Evolutionary conservation across 495 filamentous ascomycete species (phyloP), one percentile per base, ranked within the genome.

Genomic region (Hypoxylon lienhwacheense): DNA sequence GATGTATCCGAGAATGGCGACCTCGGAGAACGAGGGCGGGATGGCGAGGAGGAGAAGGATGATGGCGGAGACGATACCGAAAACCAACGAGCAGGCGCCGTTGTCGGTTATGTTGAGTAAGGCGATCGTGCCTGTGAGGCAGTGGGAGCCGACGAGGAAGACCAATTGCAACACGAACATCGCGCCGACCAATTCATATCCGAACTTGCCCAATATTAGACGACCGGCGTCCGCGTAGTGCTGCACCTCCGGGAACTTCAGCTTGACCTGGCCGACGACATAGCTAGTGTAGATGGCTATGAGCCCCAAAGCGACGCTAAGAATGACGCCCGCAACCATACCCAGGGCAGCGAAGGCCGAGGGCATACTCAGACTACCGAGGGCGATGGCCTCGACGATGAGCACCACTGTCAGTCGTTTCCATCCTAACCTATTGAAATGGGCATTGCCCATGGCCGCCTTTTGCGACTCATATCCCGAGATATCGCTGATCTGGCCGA

Each of bases 101-200:
- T 88, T 78, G 1, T 81, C 65, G 4, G 84, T 83, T 33, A 91
- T 68, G 15, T 75, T 81, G 42, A 85, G 84, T 67, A 90, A 79
- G 65, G 83, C 82, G 51, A 91, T 86, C 7, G 79, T 80, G 59
- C 89, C 89, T 0, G 84, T 87, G 31, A 91, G 71, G 36, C 90
- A 77, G 60, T 92, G 88, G 11, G 84, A 86, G 11, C 78, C 87
- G 75, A 89, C 86, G 61, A 88, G 81, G 73, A 93, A 90, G 22
- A 87, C 66, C 24, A 91, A 75, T 67, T 91, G 85, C 35, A 89
- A 56, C 16, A 81, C 73, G 64, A 86, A 84, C 50, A 79, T 82
- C 41, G 69, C 66, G 5, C 84, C 83, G 54, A 87, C 67, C 12
- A 91, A 56, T 55, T 87, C 84, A 36, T 84, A 82, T 0, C 87